Conservation (phyloP, 345 rosid genomes). For the Rhodomyrtus tomentosa region DNA sequence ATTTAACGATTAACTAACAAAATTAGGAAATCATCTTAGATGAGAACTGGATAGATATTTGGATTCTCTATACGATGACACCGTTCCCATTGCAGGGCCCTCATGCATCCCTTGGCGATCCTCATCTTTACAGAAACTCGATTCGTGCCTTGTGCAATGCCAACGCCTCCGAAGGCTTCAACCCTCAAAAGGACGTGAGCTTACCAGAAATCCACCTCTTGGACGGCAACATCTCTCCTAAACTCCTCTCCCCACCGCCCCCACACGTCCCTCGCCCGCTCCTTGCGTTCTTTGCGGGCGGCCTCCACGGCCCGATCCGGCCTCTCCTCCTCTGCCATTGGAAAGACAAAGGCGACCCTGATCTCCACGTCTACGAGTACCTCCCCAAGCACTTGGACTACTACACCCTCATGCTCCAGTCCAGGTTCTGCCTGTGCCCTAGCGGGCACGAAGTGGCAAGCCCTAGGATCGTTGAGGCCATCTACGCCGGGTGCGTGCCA, state of each 20-base stretch:
- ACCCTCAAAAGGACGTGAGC: constrained; percentile 61
- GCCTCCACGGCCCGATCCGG: constrained; percentile 64
- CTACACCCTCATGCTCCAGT: constrained; percentile 52
- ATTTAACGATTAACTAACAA: neutral
- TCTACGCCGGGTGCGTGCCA: constrained; percentile 75
- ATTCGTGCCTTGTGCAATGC: constrained; percentile 90
- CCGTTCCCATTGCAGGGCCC: constrained; percentile 48
- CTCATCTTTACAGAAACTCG: constrained; percentile 43
- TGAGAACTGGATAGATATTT: neutral
- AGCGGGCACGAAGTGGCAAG: constrained; percentile 94
- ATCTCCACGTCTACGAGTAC: constrained; percentile 52
- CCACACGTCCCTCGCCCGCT: constrained; percentile 26
- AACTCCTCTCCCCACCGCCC: constrained; percentile 33
- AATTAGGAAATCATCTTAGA: neutral
- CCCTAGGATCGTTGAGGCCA: constrained; percentile 80
- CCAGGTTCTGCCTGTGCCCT: constrained; percentile 84
- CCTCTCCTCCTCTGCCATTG: constrained; percentile 55
- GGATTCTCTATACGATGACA: neutral
- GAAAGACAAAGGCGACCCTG: constrained; percentile 52
- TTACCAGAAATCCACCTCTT: constrained; percentile 65
- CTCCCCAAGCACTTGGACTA: constrained; percentile 57
- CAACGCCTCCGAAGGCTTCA: constrained; percentile 86
- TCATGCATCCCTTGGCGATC: constrained; percentile 38
- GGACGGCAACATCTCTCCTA: constrained; percentile 31
- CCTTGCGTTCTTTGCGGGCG: constrained; percentile 83